phyloP scores from a whole-genome alignment of 2,329 filamentous ascomycete genomes.

The Ampelomyces quisqualis region DNA sequence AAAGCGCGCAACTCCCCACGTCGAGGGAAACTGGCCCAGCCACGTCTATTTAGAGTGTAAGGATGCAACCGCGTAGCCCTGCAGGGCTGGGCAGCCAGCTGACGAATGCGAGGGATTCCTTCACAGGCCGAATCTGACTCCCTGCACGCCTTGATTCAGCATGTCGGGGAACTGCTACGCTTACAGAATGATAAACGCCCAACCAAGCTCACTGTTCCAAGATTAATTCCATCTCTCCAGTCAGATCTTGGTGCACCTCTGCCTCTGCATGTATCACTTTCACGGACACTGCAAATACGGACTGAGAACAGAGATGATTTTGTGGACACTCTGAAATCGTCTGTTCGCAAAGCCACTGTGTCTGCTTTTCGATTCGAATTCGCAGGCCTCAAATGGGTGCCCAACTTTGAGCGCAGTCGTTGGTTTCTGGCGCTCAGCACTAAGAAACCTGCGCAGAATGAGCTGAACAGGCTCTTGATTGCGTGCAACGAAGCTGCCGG shows the following conservation, averaged over 20 bases:
- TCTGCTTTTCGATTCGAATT: conserved; percentile 54
- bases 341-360: conserved; percentile 46
- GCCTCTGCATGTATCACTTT: conserved; percentile 89
- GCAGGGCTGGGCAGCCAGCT: conserved; percentile 25
- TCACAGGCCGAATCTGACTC: conserved; percentile 35
- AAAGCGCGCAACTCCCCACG: conserved; percentile 77
- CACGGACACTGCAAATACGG: conserved; percentile 72
- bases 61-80: conserved; percentile 35
- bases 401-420: conserved; percentile 66
- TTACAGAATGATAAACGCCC: conserved; percentile 19
- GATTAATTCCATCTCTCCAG: conserved; percentile 67
- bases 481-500: conserved; percentile 66
- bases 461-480: conserved; percentile 57
- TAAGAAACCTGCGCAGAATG: conserved; percentile 33
- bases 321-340: conserved; percentile 56
- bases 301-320: conserved; percentile 73
- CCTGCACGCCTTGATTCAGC: conserved; percentile 33
- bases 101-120: conserved; percentile 43
- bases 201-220: conserved; percentile 30
- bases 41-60: conserved; percentile 93
- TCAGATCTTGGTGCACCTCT: conserved; percentile 76
- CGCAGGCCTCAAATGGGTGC: conserved; percentile 61
- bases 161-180: conserved; percentile 24
- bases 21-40: conserved; percentile 87
- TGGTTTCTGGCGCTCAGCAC: conserved; percentile 82